These are phyloP conservation scores for Plantago ovata DNA, from an alignment of 257 asterid species.

Conservation along the genomic window DNA sequence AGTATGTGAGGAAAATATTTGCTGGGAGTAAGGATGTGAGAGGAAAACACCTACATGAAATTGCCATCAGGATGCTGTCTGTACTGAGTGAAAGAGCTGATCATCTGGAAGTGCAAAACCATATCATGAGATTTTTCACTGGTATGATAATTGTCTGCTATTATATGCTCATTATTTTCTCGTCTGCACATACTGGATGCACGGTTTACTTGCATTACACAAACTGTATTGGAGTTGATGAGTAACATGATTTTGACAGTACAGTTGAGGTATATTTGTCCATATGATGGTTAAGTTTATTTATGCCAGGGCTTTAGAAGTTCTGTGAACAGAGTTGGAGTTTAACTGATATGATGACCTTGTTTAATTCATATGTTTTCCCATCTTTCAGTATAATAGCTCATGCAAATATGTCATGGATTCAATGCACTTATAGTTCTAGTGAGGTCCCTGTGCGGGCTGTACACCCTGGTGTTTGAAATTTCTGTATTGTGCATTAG, in stretches of 20 bases:
- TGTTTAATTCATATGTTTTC: no score
- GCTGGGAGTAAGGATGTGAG: constrained; percentile 68
- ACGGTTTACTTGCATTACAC: constrained; percentile 3
- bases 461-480: no score
- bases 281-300: neutral
- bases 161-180: constrained; percentile 2
- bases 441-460: no score
- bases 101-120: constrained; percentile 60
- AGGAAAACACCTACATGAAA: constrained; percentile 69
- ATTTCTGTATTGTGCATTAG: no score
- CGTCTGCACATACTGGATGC: constrained; percentile 12
- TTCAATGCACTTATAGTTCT: no score
- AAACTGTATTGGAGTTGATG: neutral
- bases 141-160: constrained; percentile 38
- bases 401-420: no score
- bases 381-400: no score
- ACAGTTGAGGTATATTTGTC: no score
- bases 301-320: neutral
- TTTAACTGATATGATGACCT: neutral
- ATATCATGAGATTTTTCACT: constrained; percentile 52
- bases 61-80: constrained; percentile 56
- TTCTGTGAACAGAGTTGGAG: neutral
- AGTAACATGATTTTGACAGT: no score
- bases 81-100: constrained; percentile 55
- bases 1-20: constrained; percentile 69